Percentiles rank a stretch among this genome's conserved stretches.
These are phyloP conservation scores for Dictyostelium gargantuum DNA, from an alignment of 208 protist species.

Conservation along the genomic window DNA sequence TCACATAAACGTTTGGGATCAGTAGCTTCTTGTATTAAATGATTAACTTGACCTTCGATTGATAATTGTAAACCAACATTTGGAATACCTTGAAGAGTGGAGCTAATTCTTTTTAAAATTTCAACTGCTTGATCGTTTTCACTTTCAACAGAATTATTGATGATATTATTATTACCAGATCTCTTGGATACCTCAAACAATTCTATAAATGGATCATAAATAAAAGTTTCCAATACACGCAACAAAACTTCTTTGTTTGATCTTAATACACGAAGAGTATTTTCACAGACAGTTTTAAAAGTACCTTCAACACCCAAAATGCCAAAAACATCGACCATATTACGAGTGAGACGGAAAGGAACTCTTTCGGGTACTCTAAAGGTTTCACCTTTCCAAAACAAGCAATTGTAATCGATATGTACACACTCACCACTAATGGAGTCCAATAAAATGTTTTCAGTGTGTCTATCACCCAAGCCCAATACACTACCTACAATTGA, in stretches of 20 bases:
- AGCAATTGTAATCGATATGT: conserved; percentile 89
- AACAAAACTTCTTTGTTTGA: conserved; percentile 72
- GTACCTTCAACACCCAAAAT: conserved; percentile 76
- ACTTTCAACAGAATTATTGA: neutral
- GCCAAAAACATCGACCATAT: conserved; percentile 85
- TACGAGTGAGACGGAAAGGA: conserved; percentile 85
- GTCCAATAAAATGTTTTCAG: conserved; percentile 91
- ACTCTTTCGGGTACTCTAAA: conserved; percentile 81
- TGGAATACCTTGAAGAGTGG: conserved; percentile 68
- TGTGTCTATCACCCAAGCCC: conserved; percentile 86
- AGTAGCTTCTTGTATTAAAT: conserved; percentile 77
- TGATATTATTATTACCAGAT: neutral
- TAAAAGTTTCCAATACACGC: conserved; percentile 79
- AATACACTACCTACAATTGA: conserved; percentile 86
- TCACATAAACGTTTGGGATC: conserved; percentile 65
- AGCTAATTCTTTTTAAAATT: conserved; percentile 73
- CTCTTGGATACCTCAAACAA: neutral
- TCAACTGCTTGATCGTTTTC: conserved; percentile 65
- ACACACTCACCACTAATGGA: conserved; percentile 80
- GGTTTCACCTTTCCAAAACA: conserved; percentile 81
- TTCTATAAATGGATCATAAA: conserved; percentile 82
- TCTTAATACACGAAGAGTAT: conserved; percentile 68
- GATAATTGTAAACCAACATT: conserved; percentile 56
- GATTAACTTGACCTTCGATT: conserved; percentile 81
- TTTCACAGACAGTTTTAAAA: conserved; percentile 76